Percentiles rank a stretch among this genome's conserved stretches.
Conservation (phyloP, 345 rosid genomes). For the Alliaria petiolata region DNA sequence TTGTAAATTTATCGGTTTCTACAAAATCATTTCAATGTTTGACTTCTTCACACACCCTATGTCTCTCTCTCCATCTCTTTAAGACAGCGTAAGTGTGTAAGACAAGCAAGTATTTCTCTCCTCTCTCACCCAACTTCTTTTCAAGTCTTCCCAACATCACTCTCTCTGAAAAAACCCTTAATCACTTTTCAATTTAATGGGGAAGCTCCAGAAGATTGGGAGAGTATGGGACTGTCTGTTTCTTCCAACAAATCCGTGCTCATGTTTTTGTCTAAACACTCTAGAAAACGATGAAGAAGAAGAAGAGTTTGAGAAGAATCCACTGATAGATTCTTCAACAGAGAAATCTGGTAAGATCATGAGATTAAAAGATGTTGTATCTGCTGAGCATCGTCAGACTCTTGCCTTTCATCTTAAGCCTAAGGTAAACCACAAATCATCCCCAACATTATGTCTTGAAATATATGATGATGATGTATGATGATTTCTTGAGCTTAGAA, state of each 20-base stretch:
- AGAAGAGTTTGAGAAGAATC: slow-evolving; percentile 45
- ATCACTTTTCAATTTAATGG: slow-evolving; percentile 35
- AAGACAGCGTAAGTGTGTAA: slow-evolving; percentile 29
- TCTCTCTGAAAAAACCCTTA: background rate
- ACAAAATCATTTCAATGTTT: slow-evolving; percentile 33
- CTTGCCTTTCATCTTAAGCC: slow-evolving; percentile 87
- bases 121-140: slow-evolving; percentile 11
- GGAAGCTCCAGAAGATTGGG: slow-evolving; percentile 47
- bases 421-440: slow-evolving; percentile 44
- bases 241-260: slow-evolving; percentile 44
- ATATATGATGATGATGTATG: background rate
- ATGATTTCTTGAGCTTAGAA: slow-evolving; percentile 23
- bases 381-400: slow-evolving; percentile 52
- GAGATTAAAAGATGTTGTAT: slow-evolving; percentile 65
- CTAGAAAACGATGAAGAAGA: slow-evolving; percentile 33
- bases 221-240: slow-evolving; percentile 49
- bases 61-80: slow-evolving; percentile 17
- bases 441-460: background rate
- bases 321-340: slow-evolving; percentile 37
- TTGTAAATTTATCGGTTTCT: slow-evolving; percentile 21
- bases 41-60: slow-evolving; percentile 16
- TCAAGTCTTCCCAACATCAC: slow-evolving; percentile 3
- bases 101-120: slow-evolving; percentile 30
- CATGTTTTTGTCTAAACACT: slow-evolving; percentile 63
- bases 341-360: slow-evolving; percentile 37